phyloP scores from a whole-genome alignment of 495 filamentous ascomycete species.

The Mytilinidion resinicola region DNA sequence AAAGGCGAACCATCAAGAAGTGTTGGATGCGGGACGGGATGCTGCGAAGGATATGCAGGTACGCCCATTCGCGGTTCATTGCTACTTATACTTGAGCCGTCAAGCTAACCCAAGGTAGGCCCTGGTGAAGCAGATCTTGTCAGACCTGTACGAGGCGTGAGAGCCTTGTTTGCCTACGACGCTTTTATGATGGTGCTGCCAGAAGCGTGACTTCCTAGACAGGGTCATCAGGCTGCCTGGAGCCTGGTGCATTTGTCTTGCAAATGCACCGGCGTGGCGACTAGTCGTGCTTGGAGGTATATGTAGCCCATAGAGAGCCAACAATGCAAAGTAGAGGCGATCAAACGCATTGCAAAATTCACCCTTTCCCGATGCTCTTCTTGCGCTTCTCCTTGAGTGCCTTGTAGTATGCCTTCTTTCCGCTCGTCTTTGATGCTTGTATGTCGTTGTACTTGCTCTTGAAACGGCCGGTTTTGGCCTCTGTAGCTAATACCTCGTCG shows the following conservation, averaged over 20 bases:
- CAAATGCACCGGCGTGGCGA: too few relatives aligned
- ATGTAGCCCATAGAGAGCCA: too few relatives aligned
- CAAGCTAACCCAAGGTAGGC: slow-evolving; percentile 2
- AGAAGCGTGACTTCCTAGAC: too few relatives aligned
- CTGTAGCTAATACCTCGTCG: slow-evolving; percentile 72
- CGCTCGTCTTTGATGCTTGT: slow-evolving; percentile 59
- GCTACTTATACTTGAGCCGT: not conserved
- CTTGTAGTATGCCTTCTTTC: slow-evolving; percentile 68
- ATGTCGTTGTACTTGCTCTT: slow-evolving; percentile 66
- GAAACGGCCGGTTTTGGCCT: slow-evolving; percentile 55
- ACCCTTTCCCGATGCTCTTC: slow-evolving; percentile 32
- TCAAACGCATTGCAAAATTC: not conserved
- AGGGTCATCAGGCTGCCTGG: too few relatives aligned
- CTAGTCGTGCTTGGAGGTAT: too few relatives aligned
- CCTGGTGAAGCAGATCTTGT: slow-evolving; percentile 37
- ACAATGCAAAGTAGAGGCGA: too few relatives aligned
- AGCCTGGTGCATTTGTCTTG: too few relatives aligned
- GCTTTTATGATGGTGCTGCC: not conserved
- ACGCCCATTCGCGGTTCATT: slow-evolving; percentile 6
- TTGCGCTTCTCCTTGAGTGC: slow-evolving; percentile 54
- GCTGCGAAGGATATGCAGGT: slow-evolving; percentile 67
- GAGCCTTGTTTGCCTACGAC: not conserved
- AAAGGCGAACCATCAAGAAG: slow-evolving; percentile 67
- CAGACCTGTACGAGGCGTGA: slow-evolving; percentile 21
- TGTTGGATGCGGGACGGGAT: slow-evolving; percentile 55